Evolutionary conservation across 176 grass and related monocot genomes (phyloP).

Genomic region (Cymbopogon citratus): DNA sequence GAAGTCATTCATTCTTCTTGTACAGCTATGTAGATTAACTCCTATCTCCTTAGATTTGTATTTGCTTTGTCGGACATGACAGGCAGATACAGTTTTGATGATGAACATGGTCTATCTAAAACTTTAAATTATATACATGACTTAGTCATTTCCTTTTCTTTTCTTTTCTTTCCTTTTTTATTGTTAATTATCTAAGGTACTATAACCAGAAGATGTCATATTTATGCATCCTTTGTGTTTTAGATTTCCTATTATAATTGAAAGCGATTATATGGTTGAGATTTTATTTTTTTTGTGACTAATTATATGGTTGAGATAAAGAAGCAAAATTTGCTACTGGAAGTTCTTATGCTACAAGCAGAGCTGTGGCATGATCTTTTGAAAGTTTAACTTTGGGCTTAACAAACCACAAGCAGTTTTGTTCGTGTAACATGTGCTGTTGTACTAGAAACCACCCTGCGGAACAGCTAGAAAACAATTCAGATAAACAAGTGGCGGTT

Average conservation of each 20-base stretch:
- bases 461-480: neutral
- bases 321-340: neutral
- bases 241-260: neutral
- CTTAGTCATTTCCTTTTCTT: too few relatives aligned
- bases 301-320: neutral
- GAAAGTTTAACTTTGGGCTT: neutral
- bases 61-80: slow-evolving; percentile 17
- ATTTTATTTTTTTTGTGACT: too few relatives aligned
- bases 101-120: neutral
- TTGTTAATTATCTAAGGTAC: neutral
- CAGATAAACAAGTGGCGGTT: neutral
- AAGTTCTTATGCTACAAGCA: neutral
- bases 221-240: neutral
- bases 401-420: neutral
- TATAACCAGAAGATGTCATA: neutral
- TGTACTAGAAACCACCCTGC: neutral
- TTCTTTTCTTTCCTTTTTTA: neutral
- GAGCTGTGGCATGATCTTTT: neutral
- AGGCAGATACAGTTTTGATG: neutral
- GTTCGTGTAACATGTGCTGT: neutral
- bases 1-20: neutral
- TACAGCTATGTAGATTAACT: slow-evolving; percentile 43
- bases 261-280: neutral
- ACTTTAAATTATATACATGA: neutral
- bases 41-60: neutral